Evolutionary conservation across 306 rosid genomes (phyloP), one percentile per base, ranked within the genome.

Genomic region (Styphnolobium japonicum): DNA sequence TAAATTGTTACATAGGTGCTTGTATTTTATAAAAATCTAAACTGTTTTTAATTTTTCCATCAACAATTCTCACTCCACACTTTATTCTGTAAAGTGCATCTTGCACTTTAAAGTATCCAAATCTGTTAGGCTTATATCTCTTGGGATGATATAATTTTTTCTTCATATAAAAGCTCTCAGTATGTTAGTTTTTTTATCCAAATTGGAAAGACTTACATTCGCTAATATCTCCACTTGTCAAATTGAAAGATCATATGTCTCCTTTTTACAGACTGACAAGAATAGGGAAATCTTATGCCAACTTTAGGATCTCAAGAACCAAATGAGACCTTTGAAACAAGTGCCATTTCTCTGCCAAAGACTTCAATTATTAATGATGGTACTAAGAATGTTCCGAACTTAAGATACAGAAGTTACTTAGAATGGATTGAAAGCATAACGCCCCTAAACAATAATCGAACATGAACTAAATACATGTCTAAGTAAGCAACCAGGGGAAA

Each of bases 211-310:
- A 69, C 75, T 48, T 60, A 67, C 23, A 34, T 12, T 37, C n/a
- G 55, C 19, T 33, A 39, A 62, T 61, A 82, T 62, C 60, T 39
- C 51, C 67, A 68, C 71, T 4, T n/a, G 64, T 14, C 75, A 66
- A 46, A 82, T 48, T 68, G 52, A 53, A 67, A 70, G 45, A 42
- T 51, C 23, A 51, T 39, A 69, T 77, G 77, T 60, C 29, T 60
- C 52, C 15, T 51, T 70, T 72, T 39, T 56, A 29, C 57, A 39
- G 29, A 73, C 49, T 48, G 34, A 69, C 67, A 57, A 61, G 22
- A 49, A 36, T 49, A 25, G 1, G 36, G 39, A 18, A 61, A 25
- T 61, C 66, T 48, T 42, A 23, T 31, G 56, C 58, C 46, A 43
- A 43, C 12, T 34, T 53, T 34, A 64, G 53, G 68, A 80, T 55